Evolutionary conservation across 2,329 filamentous ascomycete genomes (phyloP).

Genomic region (Penicillium hordei): DNA sequence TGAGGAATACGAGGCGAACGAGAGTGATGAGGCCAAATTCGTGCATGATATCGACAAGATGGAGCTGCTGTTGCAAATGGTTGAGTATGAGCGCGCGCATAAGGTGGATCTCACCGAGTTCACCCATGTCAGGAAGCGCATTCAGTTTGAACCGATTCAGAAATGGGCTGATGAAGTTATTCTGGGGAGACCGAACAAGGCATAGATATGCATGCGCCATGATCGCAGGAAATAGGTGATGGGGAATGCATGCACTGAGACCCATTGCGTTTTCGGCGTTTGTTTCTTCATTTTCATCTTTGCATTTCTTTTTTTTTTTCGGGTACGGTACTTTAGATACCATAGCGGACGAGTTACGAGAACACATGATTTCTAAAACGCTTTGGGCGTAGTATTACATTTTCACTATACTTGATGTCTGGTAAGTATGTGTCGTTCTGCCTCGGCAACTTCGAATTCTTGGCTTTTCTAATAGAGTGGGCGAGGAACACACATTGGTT

Average conservation of each 20-base stretch:
- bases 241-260: not conserved
- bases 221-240: not conserved
- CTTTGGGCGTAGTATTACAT: not conserved
- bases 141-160: slow-evolving; percentile 74
- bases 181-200: slow-evolving; percentile 64
- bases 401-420: not conserved
- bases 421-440: not conserved
- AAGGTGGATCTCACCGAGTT: slow-evolving; percentile 83
- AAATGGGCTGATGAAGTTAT: slow-evolving; percentile 77
- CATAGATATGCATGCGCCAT: slow-evolving; percentile 19
- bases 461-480: not conserved
- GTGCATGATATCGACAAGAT: slow-evolving; percentile 98
- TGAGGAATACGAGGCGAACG: slow-evolving; percentile 90
- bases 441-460: not conserved
- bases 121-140: slow-evolving; percentile 61
- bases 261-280: slow-evolving; percentile 16
- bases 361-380: slow-evolving; percentile 13
- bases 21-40: slow-evolving; percentile 80
- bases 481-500: not conserved
- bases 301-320: not conserved
- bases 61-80: slow-evolving; percentile 90
- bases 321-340: slow-evolving; percentile 15
- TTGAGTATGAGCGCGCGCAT: slow-evolving; percentile 83
- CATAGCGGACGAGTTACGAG: slow-evolving; percentile 18
- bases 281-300: slow-evolving; percentile 6